Evolutionary conservation across 2,329 filamentous ascomycete species (phyloP).

Genomic region (Zasmidium citrigriseum): DNA sequence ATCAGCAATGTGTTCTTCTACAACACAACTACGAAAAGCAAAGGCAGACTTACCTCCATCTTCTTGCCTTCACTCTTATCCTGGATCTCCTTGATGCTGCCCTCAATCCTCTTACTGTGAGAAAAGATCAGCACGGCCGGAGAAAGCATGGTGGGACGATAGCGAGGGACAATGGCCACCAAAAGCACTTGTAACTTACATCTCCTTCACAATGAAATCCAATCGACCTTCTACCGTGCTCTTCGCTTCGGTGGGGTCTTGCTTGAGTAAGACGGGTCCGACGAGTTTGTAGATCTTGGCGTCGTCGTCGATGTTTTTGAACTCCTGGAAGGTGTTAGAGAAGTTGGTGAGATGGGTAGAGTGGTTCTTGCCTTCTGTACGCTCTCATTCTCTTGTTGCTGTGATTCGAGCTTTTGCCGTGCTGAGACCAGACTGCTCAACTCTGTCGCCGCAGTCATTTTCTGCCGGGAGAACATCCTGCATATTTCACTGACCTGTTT

Average conservation of each 20-base stretch:
- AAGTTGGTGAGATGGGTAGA: neutral
- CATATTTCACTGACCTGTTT: slow-evolving; percentile 64
- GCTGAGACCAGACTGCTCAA: slow-evolving; percentile 74
- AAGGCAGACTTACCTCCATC: slow-evolving; percentile 55
- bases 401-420: slow-evolving; percentile 88
- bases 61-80: slow-evolving; percentile 66
- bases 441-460: slow-evolving; percentile 56
- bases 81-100: slow-evolving; percentile 64
- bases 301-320: slow-evolving; percentile 73
- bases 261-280: slow-evolving; percentile 89
- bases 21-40: neutral
- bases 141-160: neutral
- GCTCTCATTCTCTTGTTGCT: slow-evolving; percentile 87
- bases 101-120: slow-evolving; percentile 64
- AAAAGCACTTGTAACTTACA: slow-evolving; percentile 59
- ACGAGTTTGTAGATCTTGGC: slow-evolving; percentile 95
- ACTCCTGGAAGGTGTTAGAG: slow-evolving; percentile 62
- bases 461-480: neutral
- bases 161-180: too few relatives aligned
- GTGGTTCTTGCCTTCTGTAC: slow-evolving; percentile 69
- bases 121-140: neutral
- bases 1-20: slow-evolving; percentile 8
- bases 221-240: slow-evolving; percentile 87
- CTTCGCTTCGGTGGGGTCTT: slow-evolving; percentile 86
- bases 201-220: slow-evolving; percentile 91